phyloP scores from a whole-genome alignment of 106 monocot species.

The Dioscorea zingiberensis region DNA sequence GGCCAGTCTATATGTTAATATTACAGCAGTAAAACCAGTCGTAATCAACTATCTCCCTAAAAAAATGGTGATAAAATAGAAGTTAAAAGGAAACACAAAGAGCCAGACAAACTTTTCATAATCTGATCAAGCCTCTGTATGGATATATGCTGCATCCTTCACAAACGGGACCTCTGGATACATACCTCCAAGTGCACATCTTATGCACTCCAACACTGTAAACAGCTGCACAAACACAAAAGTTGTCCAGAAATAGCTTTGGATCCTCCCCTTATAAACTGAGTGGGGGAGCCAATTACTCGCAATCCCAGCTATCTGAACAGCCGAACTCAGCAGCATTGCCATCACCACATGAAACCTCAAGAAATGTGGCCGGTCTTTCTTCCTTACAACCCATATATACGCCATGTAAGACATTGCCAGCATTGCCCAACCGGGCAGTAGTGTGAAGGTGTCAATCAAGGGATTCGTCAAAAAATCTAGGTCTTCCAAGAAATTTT shows the following conservation, averaged over 20 bases:
- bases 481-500: slow-evolving; percentile 1
- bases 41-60: no score
- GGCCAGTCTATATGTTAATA: no score
- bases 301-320: slow-evolving; percentile 7
- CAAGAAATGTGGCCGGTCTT: slow-evolving; percentile 10
- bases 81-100: no score
- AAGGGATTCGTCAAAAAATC: slow-evolving; percentile 1
- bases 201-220: slow-evolving; percentile 2
- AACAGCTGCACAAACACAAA: slow-evolving; percentile 3
- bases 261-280: neutral
- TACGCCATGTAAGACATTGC: neutral
- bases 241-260: slow-evolving; percentile 1
- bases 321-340: slow-evolving; percentile 6
- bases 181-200: slow-evolving; percentile 1
- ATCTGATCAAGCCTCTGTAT: neutral
- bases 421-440: slow-evolving; percentile 8
- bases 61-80: no score
- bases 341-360: slow-evolving; percentile 9
- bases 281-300: slow-evolving; percentile 3
- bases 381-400: slow-evolving; percentile 5
- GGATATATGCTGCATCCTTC: slow-evolving; percentile 7
- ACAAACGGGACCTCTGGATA: slow-evolving; percentile 14
- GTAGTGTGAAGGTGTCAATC: neutral
- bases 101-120: neutral
- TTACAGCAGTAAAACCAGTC: no score